Evolutionary conservation across 495 filamentous ascomycete genomes (phyloP).

Genomic region (Trypethelium eluteriae): DNA sequence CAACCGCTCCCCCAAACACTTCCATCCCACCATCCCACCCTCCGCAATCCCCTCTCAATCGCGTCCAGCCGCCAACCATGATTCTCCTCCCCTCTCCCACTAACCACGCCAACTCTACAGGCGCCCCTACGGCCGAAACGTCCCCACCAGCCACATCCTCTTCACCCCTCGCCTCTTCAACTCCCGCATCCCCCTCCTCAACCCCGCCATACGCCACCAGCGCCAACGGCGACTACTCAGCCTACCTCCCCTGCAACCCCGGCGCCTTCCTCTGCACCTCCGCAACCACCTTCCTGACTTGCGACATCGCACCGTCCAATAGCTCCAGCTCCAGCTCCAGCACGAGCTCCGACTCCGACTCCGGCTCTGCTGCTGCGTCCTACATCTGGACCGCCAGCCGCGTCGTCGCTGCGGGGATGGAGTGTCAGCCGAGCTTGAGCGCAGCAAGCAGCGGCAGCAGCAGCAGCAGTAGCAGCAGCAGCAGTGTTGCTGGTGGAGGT

Average conservation of each 20-base stretch:
- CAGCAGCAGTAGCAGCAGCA: neutral
- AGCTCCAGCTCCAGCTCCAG: neutral
- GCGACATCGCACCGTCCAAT: constrained; percentile 18
- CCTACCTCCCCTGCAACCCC: constrained; percentile 31
- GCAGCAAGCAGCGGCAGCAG: constrained; percentile 13
- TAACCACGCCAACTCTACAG: neutral
- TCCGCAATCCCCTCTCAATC: neutral
- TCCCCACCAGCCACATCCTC: constrained; percentile 10
- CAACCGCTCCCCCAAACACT: neutral
- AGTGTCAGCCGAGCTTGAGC: constrained; percentile 24
- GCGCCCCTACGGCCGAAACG: constrained; percentile 11
- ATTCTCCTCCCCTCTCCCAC: neutral
- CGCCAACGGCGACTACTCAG: constrained; percentile 13
- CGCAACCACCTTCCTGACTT: constrained; percentile 26
- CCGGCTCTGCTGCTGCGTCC: neutral
- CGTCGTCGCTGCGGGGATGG: constrained; percentile 29
- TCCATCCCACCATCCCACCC: neutral
- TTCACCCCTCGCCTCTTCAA: neutral
- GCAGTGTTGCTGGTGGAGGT: too few relatives aligned
- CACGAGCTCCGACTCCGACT: neutral
- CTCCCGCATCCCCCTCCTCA: constrained; percentile 5
- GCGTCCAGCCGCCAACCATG: neutral
- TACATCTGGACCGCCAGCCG: constrained; percentile 24
- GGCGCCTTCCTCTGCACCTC: constrained; percentile 33
- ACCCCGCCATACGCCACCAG: constrained; percentile 16